Evolutionary conservation across 129 eudicot species (phyloP).

Genomic region (Arctium lappa): DNA sequence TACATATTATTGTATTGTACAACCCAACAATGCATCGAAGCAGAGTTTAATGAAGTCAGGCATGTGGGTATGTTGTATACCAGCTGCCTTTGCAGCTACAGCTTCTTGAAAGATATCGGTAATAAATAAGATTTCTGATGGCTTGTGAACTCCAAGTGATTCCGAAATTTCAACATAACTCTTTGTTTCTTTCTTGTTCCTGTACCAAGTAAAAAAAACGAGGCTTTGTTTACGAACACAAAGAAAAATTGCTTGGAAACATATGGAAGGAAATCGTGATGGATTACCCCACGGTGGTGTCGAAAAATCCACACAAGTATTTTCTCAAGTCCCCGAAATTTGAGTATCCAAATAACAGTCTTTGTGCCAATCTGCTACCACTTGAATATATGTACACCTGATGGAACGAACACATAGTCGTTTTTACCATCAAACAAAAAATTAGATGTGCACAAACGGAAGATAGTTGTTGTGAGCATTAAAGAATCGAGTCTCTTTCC

Average conservation of each 20-base stretch:
- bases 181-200: conserved; percentile 79
- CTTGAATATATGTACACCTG: conserved; percentile 97
- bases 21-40: conserved; percentile 12
- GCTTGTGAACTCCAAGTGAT: conserved; percentile 75
- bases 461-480: too few relatives aligned
- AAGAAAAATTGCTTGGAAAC: not conserved
- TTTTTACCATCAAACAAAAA: not conserved
- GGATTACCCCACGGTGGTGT: conserved; percentile 82
- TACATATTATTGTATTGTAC: not conserved
- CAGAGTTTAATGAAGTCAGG: not conserved
- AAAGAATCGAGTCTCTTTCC: too few relatives aligned
- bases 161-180: conserved; percentile 75
- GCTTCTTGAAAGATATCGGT: conserved; percentile 94
- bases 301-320: conserved; percentile 75
- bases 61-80: conserved; percentile 33
- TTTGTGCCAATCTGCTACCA: conserved; percentile 97
- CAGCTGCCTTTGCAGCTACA: conserved; percentile 92
- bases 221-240: not conserved
- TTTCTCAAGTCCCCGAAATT: conserved; percentile 78
- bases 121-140: conserved; percentile 73
- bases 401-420: not conserved
- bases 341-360: conserved; percentile 84
- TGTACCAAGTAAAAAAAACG: conserved; percentile 9
- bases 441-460: not conserved
- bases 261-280: not conserved